Evolutionary conservation across 306 rosid genomes (phyloP), one percentile per base, ranked within the genome.

Genomic region (Adenanthera pavonina): DNA sequence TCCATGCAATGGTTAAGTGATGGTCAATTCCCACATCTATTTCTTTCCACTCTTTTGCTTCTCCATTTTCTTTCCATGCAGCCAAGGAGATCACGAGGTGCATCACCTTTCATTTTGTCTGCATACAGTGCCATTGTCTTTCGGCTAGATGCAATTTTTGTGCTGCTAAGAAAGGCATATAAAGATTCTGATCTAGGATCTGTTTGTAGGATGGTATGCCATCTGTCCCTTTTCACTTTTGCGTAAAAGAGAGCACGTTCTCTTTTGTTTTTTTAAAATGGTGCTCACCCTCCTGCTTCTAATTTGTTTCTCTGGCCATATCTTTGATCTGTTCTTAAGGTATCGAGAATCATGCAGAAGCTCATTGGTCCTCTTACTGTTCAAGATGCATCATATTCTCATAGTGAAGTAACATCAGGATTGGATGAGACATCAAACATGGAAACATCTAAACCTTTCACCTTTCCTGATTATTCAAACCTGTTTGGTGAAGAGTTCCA

Each of bases 401-500:
- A 86, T 60, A 78, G 81, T 70, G 98, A 90, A 78, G 77, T 38
- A 71, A 78, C 83, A 33, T 64, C 88, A 82, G 85, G 67, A 74
- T 67, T 74, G 43, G 94, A 91, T 57, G 94, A 91, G 70, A 81
- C 84, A 71, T 62, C 87, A 67, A 92, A 90, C 47, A 70, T 81
- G 68, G 94, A 87, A 80, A 76, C 85, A 84, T 83, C 83, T 36
- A 83, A 79, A 78, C 82, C 91, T 11, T 75, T 84, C 33, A 81
- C 91, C 73, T 79, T 85, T 66, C 82, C 83, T 38, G 94, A 94
- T 85, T 94, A 94, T 87, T 92, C 98, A 53, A 86, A 80, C 68
- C 86, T 94, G 74, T 91, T 94, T 65, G 98, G 98, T 19, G 97
- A 94, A 84, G 97, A 94, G 54, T 94, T 94, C 83, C 82, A 49